Evolutionary conservation across 495 filamentous ascomycete genomes (phyloP).

Genomic region (Trichocladium uniseriatum): DNA sequence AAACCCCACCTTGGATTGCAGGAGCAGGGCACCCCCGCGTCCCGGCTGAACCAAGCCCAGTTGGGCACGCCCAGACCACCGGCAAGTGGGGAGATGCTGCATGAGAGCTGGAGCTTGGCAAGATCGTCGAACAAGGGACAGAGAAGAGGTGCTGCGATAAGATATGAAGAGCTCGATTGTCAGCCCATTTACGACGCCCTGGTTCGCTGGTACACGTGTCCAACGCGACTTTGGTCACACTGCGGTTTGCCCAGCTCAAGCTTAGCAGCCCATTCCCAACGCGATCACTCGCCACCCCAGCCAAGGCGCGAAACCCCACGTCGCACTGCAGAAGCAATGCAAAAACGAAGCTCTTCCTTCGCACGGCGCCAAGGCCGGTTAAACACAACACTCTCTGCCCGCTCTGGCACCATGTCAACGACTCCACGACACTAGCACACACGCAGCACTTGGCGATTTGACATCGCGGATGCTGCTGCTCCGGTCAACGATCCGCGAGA

Average conservation of each 20-base stretch:
- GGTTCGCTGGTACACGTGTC: slow-evolving; percentile 8
- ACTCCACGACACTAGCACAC: background rate
- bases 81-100: background rate
- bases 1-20: background rate
- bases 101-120: background rate
- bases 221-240: background rate
- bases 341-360: background rate
- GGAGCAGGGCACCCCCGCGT: background rate
- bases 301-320: background rate
- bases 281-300: background rate
- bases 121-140: background rate
- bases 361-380: slow-evolving; percentile 7
- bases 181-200: background rate
- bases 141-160: too few relatives aligned
- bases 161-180: background rate
- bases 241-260: background rate
- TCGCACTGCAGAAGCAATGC: background rate
- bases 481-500: background rate
- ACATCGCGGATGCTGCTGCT: background rate
- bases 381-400: background rate
- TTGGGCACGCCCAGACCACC: background rate
- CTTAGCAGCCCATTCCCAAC: background rate
- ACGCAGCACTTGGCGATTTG: background rate
- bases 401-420: background rate
- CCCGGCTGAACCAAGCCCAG: background rate